These are phyloP conservation scores for Paraphoma chrysanthemicola DNA, from an alignment of 2,329 filamentous ascomycete genomes.

Conservation along the genomic window DNA sequence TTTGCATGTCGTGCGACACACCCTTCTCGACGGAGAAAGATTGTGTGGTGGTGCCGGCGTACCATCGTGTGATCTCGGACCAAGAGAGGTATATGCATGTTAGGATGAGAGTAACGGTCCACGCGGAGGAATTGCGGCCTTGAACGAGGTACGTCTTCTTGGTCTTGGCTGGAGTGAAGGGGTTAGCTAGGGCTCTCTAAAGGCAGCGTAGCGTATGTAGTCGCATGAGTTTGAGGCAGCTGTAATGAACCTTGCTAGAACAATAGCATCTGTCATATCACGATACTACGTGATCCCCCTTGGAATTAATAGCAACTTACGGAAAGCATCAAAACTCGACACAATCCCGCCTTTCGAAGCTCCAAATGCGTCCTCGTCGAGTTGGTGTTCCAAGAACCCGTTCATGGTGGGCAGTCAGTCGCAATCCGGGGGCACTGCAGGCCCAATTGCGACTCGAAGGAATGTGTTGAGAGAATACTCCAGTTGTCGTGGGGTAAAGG, in stretches of 20 bases:
- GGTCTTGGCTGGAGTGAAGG: conserved; percentile 75
- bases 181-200: conserved; percentile 11
- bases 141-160: conserved; percentile 90
- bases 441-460: conserved; percentile 31
- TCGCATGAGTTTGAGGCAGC: conserved; percentile 1
- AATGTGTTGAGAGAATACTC: conserved; percentile 7
- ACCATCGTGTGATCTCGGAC: conserved; percentile 83
- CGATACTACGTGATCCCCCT: neutral
- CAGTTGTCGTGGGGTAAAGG: conserved; percentile 18
- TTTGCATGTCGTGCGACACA: conserved; percentile 83
- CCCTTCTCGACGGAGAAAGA: conserved; percentile 94
- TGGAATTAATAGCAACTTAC: conserved; percentile 62
- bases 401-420: conserved; percentile 66
- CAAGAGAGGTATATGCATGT: conserved; percentile 78
- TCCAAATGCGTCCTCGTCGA: conserved; percentile 82
- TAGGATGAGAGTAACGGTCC: conserved; percentile 82
- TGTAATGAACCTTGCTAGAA: conserved; percentile 3
- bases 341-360: conserved; percentile 66
- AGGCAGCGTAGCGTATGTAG: neutral
- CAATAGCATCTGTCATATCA: neutral
- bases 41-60: conserved; percentile 81
- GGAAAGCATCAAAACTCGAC: conserved; percentile 95
- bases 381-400: conserved; percentile 70
- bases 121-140: conserved; percentile 87
- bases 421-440: conserved; percentile 29